Evolutionary conservation across 805 yeast genomes (phyloP), one percentile per base, ranked within the genome.

Genomic region (Clavispora phyllophila): DNA sequence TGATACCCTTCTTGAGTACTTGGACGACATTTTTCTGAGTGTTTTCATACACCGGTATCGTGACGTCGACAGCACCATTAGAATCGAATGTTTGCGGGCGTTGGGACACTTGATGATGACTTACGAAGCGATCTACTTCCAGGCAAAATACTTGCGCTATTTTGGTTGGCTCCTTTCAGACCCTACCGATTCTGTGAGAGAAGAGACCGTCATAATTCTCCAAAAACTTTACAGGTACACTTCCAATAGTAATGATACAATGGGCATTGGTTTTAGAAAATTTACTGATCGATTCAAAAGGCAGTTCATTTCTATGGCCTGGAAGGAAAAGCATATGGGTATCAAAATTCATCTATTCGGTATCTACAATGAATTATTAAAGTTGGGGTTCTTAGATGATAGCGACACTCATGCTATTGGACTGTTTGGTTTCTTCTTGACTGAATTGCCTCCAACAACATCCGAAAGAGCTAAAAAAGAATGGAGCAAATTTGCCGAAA

Each of bases 161-260:
- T 73, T 85, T 55, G 96, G 96, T 4, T 85, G 95, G 95, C 68
- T 87, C 26, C 65, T 90, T 33, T 81, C 90, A n/a, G 96, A 89
- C 56, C 68, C 78, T 2, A 73, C 76, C 13, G 61, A 75, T 9
- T 48, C 57, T 3, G 95, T 87, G 1, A 73, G 95, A 50, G 57
- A 70, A 8, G 88, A 85, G 51, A 89, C 81, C 2, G 56, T 84
- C 20, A 77, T 71, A 50, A 71, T 75, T 4, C 62, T 89, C 35
- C 58, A 68, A 10, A 79, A 66, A 52, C 61, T 81, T 18, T 78
- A 77, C 55, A 67, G 62, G 39, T 62, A 60, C 39, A 27, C 51
- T 7, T 43, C 39, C 24, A 43, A 47, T 15, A 45, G 44, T 14
- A 41, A 47, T 7, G 54, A 53, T 28, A 42, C 47, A 33, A 49